A percentile compares a stretch with the other conserved stretches of the same genome.
phyloP scores from a whole-genome alignment of 306 rosid genomes.

The Betula pendula region DNA sequence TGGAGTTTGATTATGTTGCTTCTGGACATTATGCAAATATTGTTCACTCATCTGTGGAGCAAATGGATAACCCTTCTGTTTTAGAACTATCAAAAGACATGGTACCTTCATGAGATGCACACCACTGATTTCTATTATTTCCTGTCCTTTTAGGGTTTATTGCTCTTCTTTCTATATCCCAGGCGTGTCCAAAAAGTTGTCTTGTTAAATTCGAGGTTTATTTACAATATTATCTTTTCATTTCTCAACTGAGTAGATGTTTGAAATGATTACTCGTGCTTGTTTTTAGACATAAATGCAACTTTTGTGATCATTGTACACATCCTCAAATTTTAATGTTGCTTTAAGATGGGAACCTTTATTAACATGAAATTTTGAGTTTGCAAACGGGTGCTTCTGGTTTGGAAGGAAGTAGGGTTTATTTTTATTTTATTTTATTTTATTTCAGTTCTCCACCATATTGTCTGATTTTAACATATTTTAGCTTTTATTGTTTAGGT shows the following conservation, averaged over 20 bases:
- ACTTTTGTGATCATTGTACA: not conserved
- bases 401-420: no score
- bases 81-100: conserved; percentile 76
- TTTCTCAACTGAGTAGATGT: not conserved
- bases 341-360: not conserved
- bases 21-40: conserved; percentile 96
- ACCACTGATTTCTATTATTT: conserved; percentile 16
- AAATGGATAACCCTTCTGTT: conserved; percentile 47
- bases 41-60: conserved; percentile 54
- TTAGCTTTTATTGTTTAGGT: conserved; percentile 52
- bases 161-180: conserved; percentile 14
- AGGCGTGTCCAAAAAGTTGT: conserved; percentile 11
- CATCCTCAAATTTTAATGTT: not conserved
- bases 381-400: no score
- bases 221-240: not conserved
- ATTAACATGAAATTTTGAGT: not conserved
- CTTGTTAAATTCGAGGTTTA: conserved; percentile 21
- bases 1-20: conserved; percentile 87
- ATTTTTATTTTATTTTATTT: not conserved
- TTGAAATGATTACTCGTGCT: not conserved
- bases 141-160: conserved; percentile 21
- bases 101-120: conserved; percentile 46
- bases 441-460: not conserved
- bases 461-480: conserved; percentile 22
- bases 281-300: not conserved